Conservation (phyloP, 2,329 filamentous ascomycete genomes). For the Xylariaceae sp. region DNA sequence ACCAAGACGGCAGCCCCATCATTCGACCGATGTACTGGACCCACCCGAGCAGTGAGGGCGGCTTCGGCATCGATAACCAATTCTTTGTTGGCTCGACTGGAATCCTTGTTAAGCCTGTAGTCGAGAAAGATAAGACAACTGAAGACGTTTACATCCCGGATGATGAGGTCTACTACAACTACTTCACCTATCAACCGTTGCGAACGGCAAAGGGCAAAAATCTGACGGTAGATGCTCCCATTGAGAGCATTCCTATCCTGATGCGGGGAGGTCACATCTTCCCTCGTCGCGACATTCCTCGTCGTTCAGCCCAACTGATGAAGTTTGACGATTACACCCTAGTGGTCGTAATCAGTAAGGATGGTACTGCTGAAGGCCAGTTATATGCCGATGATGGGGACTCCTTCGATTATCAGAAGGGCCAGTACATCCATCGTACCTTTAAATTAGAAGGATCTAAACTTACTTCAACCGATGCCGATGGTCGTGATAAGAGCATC, state of each 20-base stretch:
- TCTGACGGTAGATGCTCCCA: conserved; percentile 74
- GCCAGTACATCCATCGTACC: conserved; percentile 85
- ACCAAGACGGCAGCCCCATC: conserved; percentile 82
- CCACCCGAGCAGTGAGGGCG: conserved; percentile 82
- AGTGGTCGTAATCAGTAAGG: conserved; percentile 73
- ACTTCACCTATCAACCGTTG: conserved; percentile 84
- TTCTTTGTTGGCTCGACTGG: conserved; percentile 90
- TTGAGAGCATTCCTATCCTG: conserved; percentile 86
- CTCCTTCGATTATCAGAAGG: conserved; percentile 84
- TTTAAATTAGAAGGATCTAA: conserved; percentile 71
- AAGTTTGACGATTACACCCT: conserved; percentile 94
- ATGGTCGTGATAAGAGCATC: conserved; percentile 61
- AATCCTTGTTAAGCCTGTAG: conserved; percentile 90
- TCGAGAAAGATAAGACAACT: conserved; percentile 74
- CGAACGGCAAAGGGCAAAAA: conserved; percentile 71
- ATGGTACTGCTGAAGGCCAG: conserved; percentile 75
- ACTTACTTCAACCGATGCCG: conserved; percentile 74
- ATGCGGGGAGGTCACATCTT: conserved; percentile 95
- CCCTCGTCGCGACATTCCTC: conserved; percentile 84
- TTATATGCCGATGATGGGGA: conserved; percentile 95
- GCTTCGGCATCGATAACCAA: conserved; percentile 92
- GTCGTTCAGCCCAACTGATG: conserved; percentile 88
- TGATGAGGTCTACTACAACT: conserved; percentile 90
- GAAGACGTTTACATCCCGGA: conserved; percentile 89
- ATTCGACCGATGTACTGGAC: conserved; percentile 92